A percentile compares a stretch with the other conserved stretches of the same genome.
These are phyloP conservation scores for Kodamaea anthophila DNA, from an alignment of 1,139 yeast genomes.

Conservation along the genomic window DNA sequence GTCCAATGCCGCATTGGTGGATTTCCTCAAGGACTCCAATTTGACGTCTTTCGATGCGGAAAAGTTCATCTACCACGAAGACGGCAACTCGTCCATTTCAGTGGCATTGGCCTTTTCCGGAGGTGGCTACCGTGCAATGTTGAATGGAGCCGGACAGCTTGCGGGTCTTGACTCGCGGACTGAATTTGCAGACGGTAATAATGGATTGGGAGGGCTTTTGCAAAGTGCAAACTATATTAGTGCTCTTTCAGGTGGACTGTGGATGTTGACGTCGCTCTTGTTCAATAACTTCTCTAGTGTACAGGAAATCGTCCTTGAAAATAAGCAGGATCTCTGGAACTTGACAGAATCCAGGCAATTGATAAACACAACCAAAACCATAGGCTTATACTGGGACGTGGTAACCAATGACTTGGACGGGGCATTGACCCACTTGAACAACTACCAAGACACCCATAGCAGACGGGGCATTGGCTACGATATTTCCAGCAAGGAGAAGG, in stretches of 20 bases:
- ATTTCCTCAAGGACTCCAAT: constrained; percentile 53
- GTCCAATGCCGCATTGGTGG: constrained; percentile 47
- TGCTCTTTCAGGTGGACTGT: constrained; percentile 38
- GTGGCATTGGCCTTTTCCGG: constrained; percentile 82
- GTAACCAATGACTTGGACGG: constrained; percentile 18
- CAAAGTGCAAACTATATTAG: constrained; percentile 33
- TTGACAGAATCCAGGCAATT: constrained; percentile 25
- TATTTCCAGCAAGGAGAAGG: constrained; percentile 22
- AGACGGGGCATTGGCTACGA: constrained; percentile 24
- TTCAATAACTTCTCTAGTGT: constrained; percentile 32
- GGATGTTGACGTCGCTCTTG: constrained; percentile 31
- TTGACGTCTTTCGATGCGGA: constrained; percentile 54
- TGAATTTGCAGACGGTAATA: constrained; percentile 38
- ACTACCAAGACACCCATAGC: constrained; percentile 19
- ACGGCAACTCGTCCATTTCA: constrained; percentile 33
- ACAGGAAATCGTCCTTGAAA: constrained; percentile 26
- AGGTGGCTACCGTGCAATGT: constrained; percentile 91
- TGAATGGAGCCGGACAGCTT: constrained; percentile 81
- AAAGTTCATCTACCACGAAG: constrained; percentile 33
- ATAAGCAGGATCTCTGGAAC: constrained; percentile 29
- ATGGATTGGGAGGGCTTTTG: constrained; percentile 45
- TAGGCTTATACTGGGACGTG: constrained; percentile 20
- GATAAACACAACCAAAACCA: constrained; percentile 19
- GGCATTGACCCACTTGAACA: constrained; percentile 25
- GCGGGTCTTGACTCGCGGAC: constrained; percentile 78